Evolutionary conservation across 106 monocot species (phyloP).

Genomic region (Dendrobium nobile): DNA sequence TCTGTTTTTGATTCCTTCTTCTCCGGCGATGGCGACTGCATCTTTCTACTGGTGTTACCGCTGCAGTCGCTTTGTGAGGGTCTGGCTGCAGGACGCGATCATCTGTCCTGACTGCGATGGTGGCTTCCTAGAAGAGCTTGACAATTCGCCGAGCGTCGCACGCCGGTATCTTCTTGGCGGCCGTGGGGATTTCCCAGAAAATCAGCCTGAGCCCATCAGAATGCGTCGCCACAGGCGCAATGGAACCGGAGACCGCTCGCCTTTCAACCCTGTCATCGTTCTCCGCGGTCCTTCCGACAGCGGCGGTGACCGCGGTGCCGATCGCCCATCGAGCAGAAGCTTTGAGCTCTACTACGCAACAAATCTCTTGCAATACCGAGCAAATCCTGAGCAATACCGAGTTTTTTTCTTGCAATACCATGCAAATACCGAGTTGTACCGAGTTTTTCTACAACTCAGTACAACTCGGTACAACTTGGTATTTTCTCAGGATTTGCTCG

Average conservation of each 20-base stretch:
- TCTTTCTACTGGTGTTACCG: constrained; percentile 73
- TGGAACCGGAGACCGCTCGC: constrained; percentile 27
- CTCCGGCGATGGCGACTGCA: constrained; percentile 9
- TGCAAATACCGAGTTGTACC: too few relatives aligned
- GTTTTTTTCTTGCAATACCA: too few relatives aligned
- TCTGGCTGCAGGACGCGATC: constrained; percentile 8
- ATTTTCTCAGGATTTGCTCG: too few relatives aligned
- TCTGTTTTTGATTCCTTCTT: neutral
- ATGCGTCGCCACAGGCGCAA: constrained; percentile 20
- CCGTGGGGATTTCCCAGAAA: constrained; percentile 2
- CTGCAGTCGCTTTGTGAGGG: constrained; percentile 18
- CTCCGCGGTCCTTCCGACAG: constrained; percentile 32
- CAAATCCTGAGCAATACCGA: too few relatives aligned
- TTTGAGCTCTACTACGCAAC: constrained; percentile 46
- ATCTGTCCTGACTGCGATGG: constrained; percentile 53
- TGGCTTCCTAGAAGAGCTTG: constrained; percentile 54
- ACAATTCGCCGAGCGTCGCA: constrained; percentile 13
- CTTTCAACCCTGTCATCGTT: constrained; percentile 75
- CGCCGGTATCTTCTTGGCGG: neutral
- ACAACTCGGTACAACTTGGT: too few relatives aligned
- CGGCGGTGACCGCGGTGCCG: neutral
- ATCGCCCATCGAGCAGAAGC: neutral
- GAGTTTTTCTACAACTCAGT: too few relatives aligned
- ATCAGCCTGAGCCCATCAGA: neutral
- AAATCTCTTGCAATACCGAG: too few relatives aligned